phyloP scores from a whole-genome alignment of 352 stramenopile species.

The Pythium angustatum region DNA sequence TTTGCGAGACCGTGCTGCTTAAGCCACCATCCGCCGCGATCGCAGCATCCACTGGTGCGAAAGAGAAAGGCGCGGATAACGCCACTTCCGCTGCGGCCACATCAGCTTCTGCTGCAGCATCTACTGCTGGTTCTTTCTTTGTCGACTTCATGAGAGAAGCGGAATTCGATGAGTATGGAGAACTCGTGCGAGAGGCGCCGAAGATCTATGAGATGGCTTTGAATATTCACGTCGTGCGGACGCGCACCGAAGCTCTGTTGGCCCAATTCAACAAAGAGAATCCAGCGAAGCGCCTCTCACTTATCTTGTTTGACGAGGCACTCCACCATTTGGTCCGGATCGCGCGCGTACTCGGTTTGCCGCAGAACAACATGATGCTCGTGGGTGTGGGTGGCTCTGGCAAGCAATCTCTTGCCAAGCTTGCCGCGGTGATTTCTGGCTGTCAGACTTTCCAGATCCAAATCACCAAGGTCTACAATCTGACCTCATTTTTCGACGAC shows the following conservation, averaged over 20 bases:
- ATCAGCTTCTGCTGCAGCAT: neutral
- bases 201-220: conserved; percentile 81
- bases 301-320: conserved; percentile 92
- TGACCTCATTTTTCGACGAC: conserved; percentile 86
- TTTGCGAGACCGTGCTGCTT: conserved; percentile 48
- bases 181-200: conserved; percentile 72
- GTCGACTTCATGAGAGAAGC: conserved; percentile 89
- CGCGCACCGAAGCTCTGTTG: conserved; percentile 64
- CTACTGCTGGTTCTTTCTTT: conserved; percentile 35
- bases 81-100: neutral
- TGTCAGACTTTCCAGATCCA: conserved; percentile 86
- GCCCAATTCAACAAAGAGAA: conserved; percentile 85
- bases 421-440: conserved; percentile 79
- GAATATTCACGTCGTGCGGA: conserved; percentile 46
- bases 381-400: conserved; percentile 89
- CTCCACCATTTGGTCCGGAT: conserved; percentile 86
- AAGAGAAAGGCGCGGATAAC: conserved; percentile 19
- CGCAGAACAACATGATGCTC: conserved; percentile 89
- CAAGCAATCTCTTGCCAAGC: conserved; percentile 81
- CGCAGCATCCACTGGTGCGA: neutral
- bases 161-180: conserved; percentile 80
- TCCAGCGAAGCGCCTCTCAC: conserved; percentile 55
- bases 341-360: conserved; percentile 73
- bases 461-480: conserved; percentile 88
- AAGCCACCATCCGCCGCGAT: conserved; percentile 19